Percentiles rank a stretch among this genome's conserved stretches.
Conservation (phyloP, 345 rosid genomes). For the Kernera saxatilis region DNA sequence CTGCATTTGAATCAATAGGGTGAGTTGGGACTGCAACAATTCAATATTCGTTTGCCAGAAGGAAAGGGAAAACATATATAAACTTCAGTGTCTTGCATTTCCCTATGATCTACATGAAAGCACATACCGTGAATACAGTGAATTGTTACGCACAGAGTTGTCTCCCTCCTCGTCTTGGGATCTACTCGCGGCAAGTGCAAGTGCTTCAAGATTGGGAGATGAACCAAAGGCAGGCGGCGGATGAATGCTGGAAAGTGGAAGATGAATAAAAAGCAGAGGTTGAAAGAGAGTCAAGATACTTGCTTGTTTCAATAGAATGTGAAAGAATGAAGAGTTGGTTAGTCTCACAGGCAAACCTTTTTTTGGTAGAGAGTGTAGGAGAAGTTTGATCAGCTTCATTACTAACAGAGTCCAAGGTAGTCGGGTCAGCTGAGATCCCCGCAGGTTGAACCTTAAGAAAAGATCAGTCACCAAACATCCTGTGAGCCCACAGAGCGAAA, state of each 20-base stretch:
- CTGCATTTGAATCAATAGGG: conserved; percentile 36
- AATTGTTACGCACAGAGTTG: conserved; percentile 71
- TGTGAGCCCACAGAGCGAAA: conserved; percentile 25
- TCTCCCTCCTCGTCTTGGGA: conserved; percentile 52
- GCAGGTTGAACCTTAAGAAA: conserved; percentile 61
- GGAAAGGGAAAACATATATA: not conserved
- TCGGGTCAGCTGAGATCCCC: conserved; percentile 38
- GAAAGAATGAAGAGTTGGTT: not conserved
- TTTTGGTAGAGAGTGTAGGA: conserved; percentile 29
- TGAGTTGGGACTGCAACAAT: not conserved
- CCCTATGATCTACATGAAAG: conserved; percentile 1
- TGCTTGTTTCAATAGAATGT: not conserved
- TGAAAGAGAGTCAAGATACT: not conserved
- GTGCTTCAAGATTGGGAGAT: conserved; percentile 90
- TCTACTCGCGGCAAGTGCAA: conserved; percentile 59
- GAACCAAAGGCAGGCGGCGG: conserved; percentile 99
- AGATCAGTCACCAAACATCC: conserved; percentile 29
- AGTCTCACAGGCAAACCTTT: conserved; percentile 40
- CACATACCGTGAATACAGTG: conserved; percentile 56
- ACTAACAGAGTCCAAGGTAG: conserved; percentile 27
- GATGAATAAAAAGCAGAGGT: not conserved
- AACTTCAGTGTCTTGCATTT: not conserved
- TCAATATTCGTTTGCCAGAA: not conserved
- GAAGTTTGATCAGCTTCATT: conserved; percentile 33
- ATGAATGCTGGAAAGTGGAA: conserved; percentile 63